phyloP scores from a whole-genome alignment of 495 filamentous ascomycete genomes.

The Aspergillus conjunctus region DNA sequence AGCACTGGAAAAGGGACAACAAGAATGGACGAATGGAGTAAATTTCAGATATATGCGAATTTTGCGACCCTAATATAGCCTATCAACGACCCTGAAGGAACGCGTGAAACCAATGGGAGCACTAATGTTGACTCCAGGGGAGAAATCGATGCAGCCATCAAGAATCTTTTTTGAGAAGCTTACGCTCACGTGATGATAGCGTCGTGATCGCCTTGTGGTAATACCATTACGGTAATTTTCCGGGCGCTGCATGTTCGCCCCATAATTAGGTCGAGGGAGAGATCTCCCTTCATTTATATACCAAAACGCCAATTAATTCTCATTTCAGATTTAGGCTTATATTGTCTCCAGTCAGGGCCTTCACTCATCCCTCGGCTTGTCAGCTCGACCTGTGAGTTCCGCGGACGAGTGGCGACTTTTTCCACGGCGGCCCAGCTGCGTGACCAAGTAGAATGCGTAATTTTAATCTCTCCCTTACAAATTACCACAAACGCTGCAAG shows the following conservation, averaged over 20 bases:
- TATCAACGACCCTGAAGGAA: not conserved
- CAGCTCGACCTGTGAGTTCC: not conserved
- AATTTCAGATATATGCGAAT: not conserved
- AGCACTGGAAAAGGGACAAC: slow-evolving; percentile 10
- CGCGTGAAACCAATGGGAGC: not conserved
- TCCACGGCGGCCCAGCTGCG: not conserved
- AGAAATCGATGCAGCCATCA: not conserved
- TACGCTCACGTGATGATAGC: slow-evolving; percentile 13
- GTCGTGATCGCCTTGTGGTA: not conserved
- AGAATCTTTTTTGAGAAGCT: slow-evolving; percentile 12
- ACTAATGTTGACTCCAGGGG: not conserved
- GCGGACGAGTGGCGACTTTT: not conserved
- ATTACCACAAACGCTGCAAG: not conserved
- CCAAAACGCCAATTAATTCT: not conserved
- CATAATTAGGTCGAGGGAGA: too few relatives aligned
- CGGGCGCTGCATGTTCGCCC: too few relatives aligned
- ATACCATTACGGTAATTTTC: not conserved
- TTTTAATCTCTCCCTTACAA: slow-evolving; percentile 8
- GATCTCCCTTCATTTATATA: too few relatives aligned
- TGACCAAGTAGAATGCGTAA: slow-evolving; percentile 6
- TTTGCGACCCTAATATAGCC: not conserved
- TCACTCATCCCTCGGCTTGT: not conserved
- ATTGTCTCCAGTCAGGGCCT: not conserved
- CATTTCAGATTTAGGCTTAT: not conserved
- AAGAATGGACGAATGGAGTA: not conserved